Evolutionary conservation across 2,329 filamentous ascomycete genomes (phyloP), one percentile per base, ranked within the genome.

Genomic region (Fusarium equiseti): DNA sequence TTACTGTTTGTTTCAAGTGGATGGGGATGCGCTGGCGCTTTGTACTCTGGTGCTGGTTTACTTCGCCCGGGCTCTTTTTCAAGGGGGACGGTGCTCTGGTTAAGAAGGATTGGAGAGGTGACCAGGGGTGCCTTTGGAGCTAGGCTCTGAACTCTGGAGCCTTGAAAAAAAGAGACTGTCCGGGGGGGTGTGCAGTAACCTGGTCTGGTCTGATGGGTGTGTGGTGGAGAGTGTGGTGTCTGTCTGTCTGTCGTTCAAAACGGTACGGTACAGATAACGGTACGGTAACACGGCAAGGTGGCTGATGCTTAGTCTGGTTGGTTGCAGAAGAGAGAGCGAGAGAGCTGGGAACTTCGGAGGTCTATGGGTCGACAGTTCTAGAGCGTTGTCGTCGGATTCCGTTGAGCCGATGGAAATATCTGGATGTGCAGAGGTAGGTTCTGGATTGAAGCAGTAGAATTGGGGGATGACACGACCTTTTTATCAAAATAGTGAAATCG

Each of bases 241-340:
- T 60, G 38, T 50, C 50, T 56, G 55, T 44, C 18, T 48, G 45
- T 35, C 20, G 48, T 40, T 24, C 31, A 18, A 54, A 46, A 24
- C 52, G 60, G 13, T 63, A 63, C 49, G 43, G 38, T 44, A 38
- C 35, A 31, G 32, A 31, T 56, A 48, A 48, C 38, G 27, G 60
- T 56, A 63, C 48, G 52, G 61, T 57, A 63, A 53, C 60, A 40
- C 48, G 31, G 48, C 48, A 35, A 72, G 68, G 68, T 73, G 73
- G 73, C 72, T 75, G 72, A 76, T 72, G 70, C 73, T 75, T 75
- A 75, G 68, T 71, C 63, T 46, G 63, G 63, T 66, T 63, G 63
- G 66, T 61, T 64, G 72, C 54, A 67, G 73, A 50, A 58, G 16
- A 58, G 59, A 48, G 31, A 20, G 35, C 16, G 18, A 29, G 16